Conservation (phyloP, 495 filamentous ascomycete species). For the Sphaerosporella brunnea region DNA sequence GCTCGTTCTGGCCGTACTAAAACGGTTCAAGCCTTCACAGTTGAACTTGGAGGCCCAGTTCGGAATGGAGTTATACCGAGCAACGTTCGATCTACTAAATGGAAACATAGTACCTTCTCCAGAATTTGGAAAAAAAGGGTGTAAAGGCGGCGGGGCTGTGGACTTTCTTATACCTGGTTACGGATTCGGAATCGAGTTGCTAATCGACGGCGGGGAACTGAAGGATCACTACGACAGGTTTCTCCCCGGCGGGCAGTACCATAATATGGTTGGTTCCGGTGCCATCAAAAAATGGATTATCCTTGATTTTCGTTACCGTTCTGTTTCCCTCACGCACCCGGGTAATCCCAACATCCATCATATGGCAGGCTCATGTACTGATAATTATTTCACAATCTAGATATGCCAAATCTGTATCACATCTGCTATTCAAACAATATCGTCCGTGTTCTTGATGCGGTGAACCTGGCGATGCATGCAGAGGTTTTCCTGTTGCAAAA, state of each 20-base stretch:
- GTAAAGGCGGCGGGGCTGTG: background rate
- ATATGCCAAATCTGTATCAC: background rate
- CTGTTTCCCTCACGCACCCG: background rate
- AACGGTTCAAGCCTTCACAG: background rate
- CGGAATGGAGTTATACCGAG: background rate
- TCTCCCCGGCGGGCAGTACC: slow-evolving; percentile 1
- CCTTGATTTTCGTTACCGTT: background rate
- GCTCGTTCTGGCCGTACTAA: background rate
- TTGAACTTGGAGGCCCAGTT: background rate
- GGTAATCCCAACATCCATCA: background rate
- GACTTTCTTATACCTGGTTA: background rate
- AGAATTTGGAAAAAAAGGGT: background rate
- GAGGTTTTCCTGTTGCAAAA: background rate
- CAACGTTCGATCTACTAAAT: background rate
- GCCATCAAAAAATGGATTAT: background rate
- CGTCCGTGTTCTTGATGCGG: background rate
- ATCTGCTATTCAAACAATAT: background rate
- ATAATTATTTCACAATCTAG: background rate
- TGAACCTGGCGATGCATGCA: background rate
- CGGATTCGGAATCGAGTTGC: background rate
- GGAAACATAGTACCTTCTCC: background rate
- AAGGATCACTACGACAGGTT: slow-evolving; percentile 1
- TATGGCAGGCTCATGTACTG: background rate
- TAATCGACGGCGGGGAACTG: background rate
- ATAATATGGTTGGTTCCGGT: background rate